phyloP scores from a whole-genome alignment of 2,329 filamentous ascomycete genomes.

The Fusarium vanettenii region DNA sequence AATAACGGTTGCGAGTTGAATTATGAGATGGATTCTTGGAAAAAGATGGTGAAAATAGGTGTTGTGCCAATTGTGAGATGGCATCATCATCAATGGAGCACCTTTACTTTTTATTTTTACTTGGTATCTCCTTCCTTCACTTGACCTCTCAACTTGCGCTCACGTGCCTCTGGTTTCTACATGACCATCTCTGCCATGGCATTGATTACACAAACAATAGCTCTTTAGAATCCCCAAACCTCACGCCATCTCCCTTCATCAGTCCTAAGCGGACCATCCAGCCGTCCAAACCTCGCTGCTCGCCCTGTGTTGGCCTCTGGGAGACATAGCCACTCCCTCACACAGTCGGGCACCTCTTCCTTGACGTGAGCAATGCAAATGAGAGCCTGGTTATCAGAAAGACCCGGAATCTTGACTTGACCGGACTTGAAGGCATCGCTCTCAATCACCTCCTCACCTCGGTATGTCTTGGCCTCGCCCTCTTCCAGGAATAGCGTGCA shows the following conservation, averaged over 20 bases:
- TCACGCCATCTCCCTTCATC: constrained; percentile 70
- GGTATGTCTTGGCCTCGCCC: constrained; percentile 64
- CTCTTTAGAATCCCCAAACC: constrained; percentile 66
- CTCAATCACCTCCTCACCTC: constrained; percentile 54
- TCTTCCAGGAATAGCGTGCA: constrained; percentile 83
- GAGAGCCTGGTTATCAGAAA: constrained; percentile 80
- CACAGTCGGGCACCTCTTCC: constrained; percentile 87
- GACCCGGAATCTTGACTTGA: constrained; percentile 66
- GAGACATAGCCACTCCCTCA: constrained; percentile 87
- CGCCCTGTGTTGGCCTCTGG: constrained; percentile 76
- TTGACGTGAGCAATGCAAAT: constrained; percentile 93
- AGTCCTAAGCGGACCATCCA: constrained; percentile 70
- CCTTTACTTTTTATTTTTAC: background rate
- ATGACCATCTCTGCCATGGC: background rate
- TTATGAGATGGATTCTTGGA: background rate
- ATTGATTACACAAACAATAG: background rate
- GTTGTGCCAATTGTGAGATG: background rate
- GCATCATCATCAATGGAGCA: background rate
- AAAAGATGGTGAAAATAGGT: background rate
- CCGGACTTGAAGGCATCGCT: constrained; percentile 59
- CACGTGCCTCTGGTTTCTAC: background rate
- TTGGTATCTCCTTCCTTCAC: background rate
- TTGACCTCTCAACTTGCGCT: background rate
- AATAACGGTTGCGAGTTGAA: background rate
- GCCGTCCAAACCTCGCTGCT: constrained; percentile 71